Percentiles rank a stretch among this genome's conserved stretches.
phyloP scores from a whole-genome alignment of 2,329 filamentous ascomycete genomes.

The Thielaviopsis punctulata region DNA sequence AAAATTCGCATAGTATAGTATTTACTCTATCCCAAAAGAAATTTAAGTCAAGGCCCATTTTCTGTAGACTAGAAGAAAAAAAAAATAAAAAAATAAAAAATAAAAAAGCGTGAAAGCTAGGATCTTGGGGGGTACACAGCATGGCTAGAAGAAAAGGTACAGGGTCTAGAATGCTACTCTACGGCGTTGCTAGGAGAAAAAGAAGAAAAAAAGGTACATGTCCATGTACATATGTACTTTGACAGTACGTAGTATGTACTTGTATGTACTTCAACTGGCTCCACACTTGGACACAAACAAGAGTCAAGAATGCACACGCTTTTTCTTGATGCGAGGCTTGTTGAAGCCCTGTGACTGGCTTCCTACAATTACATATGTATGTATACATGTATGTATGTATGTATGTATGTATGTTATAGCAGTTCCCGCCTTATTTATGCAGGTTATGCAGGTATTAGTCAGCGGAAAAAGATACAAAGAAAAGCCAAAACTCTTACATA shows the following conservation, averaged over 20 bases:
- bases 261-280: too few relatives aligned
- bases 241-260: not conserved
- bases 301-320: not conserved
- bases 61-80: not conserved
- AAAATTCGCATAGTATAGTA: too few relatives aligned
- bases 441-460: too few relatives aligned
- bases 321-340: not conserved
- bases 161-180: not conserved
- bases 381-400: too few relatives aligned
- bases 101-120: not conserved
- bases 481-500: too few relatives aligned
- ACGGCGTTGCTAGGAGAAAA: not conserved
- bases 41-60: not conserved
- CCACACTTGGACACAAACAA: not conserved
- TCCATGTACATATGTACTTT: not conserved
- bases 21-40: too few relatives aligned
- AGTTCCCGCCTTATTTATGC: too few relatives aligned
- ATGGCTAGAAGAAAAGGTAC: not conserved
- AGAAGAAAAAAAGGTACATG: too few relatives aligned
- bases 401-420: too few relatives aligned
- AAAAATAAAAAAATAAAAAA: not conserved
- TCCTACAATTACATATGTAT: too few relatives aligned
- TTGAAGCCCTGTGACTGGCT: too few relatives aligned
- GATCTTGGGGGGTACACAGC: not conserved
- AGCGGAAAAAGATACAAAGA: too few relatives aligned